These are phyloP conservation scores for Magnusiomyces magnusii DNA, from an alignment of 1,139 yeast species.

Conservation along the genomic window DNA sequence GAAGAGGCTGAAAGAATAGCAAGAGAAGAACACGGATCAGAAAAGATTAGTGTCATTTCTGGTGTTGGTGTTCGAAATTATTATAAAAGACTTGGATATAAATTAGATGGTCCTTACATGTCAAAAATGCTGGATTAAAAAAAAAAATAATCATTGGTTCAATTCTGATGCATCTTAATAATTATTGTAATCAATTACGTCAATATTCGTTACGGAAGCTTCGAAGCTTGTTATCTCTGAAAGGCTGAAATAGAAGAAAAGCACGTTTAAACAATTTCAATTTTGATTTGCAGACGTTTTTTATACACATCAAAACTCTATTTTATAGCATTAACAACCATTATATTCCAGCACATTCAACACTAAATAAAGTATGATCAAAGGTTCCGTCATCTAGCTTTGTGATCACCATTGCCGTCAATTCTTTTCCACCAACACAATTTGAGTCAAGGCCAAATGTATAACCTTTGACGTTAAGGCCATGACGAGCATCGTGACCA, in stretches of 20 bases:
- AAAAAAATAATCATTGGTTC: too few species aligned
- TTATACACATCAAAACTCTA: background rate
- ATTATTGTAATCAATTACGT: too few species aligned
- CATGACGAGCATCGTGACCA: conserved; percentile 84
- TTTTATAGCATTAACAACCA: background rate
- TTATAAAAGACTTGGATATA: conserved; percentile 85
- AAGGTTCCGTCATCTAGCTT: conserved; percentile 27
- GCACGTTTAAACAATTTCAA: background rate
- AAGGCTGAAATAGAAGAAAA: background rate
- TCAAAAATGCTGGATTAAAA: conserved; percentile 45
- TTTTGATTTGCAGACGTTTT: background rate
- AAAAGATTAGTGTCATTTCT: conserved; percentile 84
- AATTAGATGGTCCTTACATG: conserved; percentile 94
- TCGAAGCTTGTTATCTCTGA: too few species aligned
- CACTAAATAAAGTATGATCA: conserved; percentile 28
- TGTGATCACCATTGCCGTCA: conserved; percentile 55
- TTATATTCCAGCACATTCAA: conserved; percentile 24
- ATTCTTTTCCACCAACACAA: conserved; percentile 66
- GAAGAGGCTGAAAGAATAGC: conserved; percentile 98
- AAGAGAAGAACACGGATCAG: conserved; percentile 87
- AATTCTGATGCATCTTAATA: too few species aligned
- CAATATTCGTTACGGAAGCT: too few species aligned
- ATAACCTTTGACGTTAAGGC: conserved; percentile 56
- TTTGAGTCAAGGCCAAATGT: conserved; percentile 78
- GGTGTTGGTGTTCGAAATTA: conserved; percentile 98